Evolutionary conservation across 768 basidiomycete genomes (phyloP).

Genomic region (Agrocybe pediades): DNA sequence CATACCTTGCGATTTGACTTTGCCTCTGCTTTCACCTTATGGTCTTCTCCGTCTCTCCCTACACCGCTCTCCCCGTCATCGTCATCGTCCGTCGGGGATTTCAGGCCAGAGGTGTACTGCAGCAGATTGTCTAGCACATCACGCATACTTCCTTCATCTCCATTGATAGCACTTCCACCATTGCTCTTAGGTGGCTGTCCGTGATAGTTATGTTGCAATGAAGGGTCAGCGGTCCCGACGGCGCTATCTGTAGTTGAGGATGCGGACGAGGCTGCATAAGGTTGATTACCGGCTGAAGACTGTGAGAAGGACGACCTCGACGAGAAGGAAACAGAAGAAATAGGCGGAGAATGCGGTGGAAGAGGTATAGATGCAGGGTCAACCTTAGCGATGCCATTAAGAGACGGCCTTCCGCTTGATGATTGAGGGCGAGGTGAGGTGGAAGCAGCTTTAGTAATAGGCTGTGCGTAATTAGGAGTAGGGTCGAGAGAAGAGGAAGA

Average conservation of each 20-base stretch:
- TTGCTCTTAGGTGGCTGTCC: neutral
- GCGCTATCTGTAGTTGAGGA: neutral
- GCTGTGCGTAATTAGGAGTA: neutral
- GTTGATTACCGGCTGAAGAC: constrained; percentile 48
- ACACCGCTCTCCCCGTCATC: constrained; percentile 30
- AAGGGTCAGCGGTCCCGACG: neutral
- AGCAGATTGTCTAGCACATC: constrained; percentile 46
- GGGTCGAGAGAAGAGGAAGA: constrained; percentile 3
- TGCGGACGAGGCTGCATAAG: neutral
- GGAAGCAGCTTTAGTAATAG: constrained; percentile 1
- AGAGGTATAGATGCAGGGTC: constrained; percentile 62
- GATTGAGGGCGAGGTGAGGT: constrained; percentile 9
- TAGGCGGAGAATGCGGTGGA: constrained; percentile 70
- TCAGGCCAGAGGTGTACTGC: constrained; percentile 33
- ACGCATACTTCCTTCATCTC: constrained; percentile 16
- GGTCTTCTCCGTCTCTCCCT: constrained; percentile 39
- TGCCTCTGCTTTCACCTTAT: constrained; percentile 67
- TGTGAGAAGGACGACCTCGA: constrained; percentile 73
- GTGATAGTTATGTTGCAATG: neutral
- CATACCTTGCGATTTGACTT: constrained; percentile 87
- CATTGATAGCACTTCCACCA: constrained; percentile 5
- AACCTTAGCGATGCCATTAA: constrained; percentile 34
- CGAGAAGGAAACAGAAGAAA: constrained; percentile 74
- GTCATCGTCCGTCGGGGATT: constrained; percentile 12
- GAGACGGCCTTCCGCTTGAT: constrained; percentile 9